Conservation (phyloP, 768 basidiomycete genomes). For the Mycena vitilis region DNA sequence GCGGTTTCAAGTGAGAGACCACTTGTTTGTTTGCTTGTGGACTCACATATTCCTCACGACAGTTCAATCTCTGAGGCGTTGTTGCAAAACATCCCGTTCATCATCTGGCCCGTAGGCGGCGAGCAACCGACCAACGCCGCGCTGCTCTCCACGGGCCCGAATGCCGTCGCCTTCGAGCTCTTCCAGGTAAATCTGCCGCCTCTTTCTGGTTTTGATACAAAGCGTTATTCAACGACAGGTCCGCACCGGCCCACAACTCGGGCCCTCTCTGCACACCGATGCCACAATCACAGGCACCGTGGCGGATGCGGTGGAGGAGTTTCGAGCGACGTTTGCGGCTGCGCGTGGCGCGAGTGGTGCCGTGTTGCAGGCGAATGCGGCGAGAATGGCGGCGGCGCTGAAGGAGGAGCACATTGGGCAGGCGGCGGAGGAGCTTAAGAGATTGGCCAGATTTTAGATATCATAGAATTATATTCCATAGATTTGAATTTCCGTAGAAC, state of each 20-base stretch:
- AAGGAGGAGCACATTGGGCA: too few species aligned
- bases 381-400: too few species aligned
- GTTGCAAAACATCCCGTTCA: constrained; percentile 20
- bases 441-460: too few species aligned
- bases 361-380: constrained; percentile 2
- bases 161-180: constrained; percentile 23
- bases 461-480: too few species aligned
- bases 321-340: constrained; percentile 4
- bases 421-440: too few species aligned
- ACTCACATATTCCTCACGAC: background rate
- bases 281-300: constrained; percentile 18
- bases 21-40: background rate
- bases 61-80: constrained; percentile 24
- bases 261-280: constrained; percentile 11
- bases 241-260: constrained; percentile 11
- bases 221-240: background rate
- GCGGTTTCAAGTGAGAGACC: constrained; percentile 16
- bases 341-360: constrained; percentile 12
- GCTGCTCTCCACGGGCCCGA: constrained; percentile 17
- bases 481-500: too few species aligned
- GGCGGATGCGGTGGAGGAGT: constrained; percentile 20
- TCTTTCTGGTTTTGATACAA: background rate
- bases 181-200: constrained; percentile 6
- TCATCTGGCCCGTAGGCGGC: constrained; percentile 22
- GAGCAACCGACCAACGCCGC: constrained; percentile 27